Percentiles rank a stretch among this genome's conserved stretches.
Evolutionary conservation across 371 early-diverging fungal species (phyloP).

Genomic region (Mortierella sp.): DNA sequence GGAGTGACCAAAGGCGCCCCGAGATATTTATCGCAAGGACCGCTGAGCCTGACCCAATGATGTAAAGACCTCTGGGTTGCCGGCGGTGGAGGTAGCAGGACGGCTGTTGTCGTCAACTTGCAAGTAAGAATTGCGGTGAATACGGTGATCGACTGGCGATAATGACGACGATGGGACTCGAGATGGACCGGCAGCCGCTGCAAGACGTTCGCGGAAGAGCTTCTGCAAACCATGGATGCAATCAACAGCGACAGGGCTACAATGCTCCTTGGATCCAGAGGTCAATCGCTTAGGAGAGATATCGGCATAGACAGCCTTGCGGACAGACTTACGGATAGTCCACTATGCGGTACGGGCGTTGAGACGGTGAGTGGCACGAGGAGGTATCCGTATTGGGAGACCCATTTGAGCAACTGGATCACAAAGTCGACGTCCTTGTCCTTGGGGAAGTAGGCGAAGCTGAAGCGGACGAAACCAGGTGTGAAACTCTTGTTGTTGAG

Average conservation of each 20-base stretch:
- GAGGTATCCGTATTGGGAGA: constrained; percentile 39
- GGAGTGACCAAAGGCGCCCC: background rate
- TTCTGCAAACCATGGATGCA: constrained; percentile 12
- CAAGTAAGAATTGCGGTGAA: background rate
- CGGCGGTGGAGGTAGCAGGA: background rate
- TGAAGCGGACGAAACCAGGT: constrained; percentile 40
- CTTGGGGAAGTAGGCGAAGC: constrained; percentile 39
- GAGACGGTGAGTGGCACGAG: constrained; percentile 32
- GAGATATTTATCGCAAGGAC: background rate
- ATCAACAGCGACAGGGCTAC: constrained; percentile 23
- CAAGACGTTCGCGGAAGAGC: constrained; percentile 11
- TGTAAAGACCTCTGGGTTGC: background rate
- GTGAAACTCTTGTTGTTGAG: constrained; percentile 34
- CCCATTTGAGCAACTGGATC: constrained; percentile 33
- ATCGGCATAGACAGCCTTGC: constrained; percentile 14
- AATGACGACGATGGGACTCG: background rate
- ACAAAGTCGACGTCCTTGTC: constrained; percentile 45
- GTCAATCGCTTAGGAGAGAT: background rate
- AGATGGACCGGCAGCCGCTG: background rate
- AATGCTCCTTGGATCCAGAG: background rate
- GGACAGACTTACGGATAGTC: constrained; percentile 31
- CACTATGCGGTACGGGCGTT: constrained; percentile 27
- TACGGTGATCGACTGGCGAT: background rate
- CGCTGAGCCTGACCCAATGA: background rate
- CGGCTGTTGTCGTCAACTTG: too few relatives aligned